phyloP scores from a whole-genome alignment of 2,329 filamentous ascomycete species.

The Fusarium staphyleae region DNA sequence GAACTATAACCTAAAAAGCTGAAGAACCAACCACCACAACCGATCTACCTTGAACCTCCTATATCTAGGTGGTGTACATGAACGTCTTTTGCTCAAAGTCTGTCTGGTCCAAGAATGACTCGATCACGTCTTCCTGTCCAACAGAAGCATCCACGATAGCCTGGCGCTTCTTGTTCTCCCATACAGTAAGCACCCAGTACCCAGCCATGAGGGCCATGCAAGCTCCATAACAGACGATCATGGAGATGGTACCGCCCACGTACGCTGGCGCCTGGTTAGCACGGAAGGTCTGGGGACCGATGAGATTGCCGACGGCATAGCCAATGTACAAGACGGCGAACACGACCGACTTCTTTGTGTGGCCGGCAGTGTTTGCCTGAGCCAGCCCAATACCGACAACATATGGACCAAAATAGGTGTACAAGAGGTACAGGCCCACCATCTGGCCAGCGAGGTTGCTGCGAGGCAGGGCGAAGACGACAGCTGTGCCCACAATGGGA shows the following conservation, averaged over 20 bases:
- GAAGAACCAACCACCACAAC: too few relatives aligned
- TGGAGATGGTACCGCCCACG: conserved; percentile 18
- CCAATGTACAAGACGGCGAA: conserved; percentile 56
- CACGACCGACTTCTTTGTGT: conserved; percentile 50
- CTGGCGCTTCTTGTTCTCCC: conserved; percentile 7
- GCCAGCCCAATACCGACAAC: conserved; percentile 16
- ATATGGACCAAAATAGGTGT: conserved; percentile 23
- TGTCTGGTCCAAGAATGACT: conserved; percentile 11
- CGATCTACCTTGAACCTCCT: too few relatives aligned
- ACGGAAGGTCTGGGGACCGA: conserved; percentile 50
- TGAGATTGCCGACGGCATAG: conserved; percentile 49
- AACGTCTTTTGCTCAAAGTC: conserved; percentile 13
- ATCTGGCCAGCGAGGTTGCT: conserved; percentile 19
- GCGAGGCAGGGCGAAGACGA: conserved; percentile 19
- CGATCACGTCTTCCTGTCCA: not conserved
- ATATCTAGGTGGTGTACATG: conserved; percentile 12
- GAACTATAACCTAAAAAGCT: too few relatives aligned
- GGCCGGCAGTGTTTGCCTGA: conserved; percentile 44
- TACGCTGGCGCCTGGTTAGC: conserved; percentile 46
- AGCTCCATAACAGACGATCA: conserved; percentile 22
- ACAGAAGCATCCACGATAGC: not conserved
- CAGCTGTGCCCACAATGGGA: conserved; percentile 15
- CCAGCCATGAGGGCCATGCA: conserved; percentile 7
- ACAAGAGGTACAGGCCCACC: conserved; percentile 24
- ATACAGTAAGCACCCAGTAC: conserved; percentile 2